Evolutionary conservation across 805 yeast species (phyloP).

Genomic region (Wickerhamomyces sydowiorum): DNA sequence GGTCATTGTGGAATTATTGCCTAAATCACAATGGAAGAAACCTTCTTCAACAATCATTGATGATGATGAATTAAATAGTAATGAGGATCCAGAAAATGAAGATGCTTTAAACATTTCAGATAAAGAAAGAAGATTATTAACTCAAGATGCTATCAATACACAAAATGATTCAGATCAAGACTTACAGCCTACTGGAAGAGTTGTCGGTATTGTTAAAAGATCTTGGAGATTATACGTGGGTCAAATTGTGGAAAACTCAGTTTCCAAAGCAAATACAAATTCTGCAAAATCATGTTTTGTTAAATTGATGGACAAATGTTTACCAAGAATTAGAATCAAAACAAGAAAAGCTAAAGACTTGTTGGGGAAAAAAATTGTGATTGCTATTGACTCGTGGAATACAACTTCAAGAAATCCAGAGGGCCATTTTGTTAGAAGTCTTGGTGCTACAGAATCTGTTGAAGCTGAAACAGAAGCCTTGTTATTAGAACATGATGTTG

Average conservation of each 20-base stretch:
- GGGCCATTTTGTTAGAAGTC: slow-evolving; percentile 87
- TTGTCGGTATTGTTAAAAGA: slow-evolving; percentile 83
- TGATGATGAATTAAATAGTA: slow-evolving; percentile 22
- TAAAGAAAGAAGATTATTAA: slow-evolving; percentile 63
- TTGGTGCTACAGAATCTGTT: slow-evolving; percentile 87
- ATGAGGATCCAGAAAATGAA: slow-evolving; percentile 38
- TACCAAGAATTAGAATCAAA: slow-evolving; percentile 81
- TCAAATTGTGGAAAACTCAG: slow-evolving; percentile 76
- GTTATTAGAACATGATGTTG: slow-evolving; percentile 91
- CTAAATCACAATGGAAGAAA: slow-evolving; percentile 80
- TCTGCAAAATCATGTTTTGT: slow-evolving; percentile 79
- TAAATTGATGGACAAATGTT: slow-evolving; percentile 78
- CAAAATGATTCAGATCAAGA: slow-evolving; percentile 45
- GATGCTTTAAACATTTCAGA: slow-evolving; percentile 48
- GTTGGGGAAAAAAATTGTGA: slow-evolving; percentile 84
- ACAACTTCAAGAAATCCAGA: slow-evolving; percentile 76
- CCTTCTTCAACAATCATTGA: slow-evolving; percentile 79
- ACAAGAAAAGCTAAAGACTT: slow-evolving; percentile 83
- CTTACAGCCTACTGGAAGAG: slow-evolving; percentile 87
- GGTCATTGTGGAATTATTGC: slow-evolving; percentile 85
- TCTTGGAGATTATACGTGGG: slow-evolving; percentile 98
- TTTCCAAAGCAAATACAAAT: slow-evolving; percentile 51
- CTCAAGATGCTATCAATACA: slow-evolving; percentile 69
- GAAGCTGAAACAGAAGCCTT: slow-evolving; percentile 96
- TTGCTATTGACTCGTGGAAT: slow-evolving; percentile 93